Evolutionary conservation across 2,329 filamentous ascomycete genomes (phyloP).

Genomic region (Arthrobotrys musiformis): DNA sequence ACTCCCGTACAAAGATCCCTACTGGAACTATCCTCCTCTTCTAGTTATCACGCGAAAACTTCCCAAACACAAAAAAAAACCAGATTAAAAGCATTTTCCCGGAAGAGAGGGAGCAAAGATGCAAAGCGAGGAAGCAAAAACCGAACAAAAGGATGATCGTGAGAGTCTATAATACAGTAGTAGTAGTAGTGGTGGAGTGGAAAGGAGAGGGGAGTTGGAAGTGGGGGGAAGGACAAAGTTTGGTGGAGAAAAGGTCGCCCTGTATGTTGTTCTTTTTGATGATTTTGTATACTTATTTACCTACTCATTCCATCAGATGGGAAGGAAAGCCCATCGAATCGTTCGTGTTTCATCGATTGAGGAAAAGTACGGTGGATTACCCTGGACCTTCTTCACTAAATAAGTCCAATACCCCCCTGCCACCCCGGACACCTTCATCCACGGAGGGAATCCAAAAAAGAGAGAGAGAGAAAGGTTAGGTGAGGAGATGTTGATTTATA

Average conservation of each 20-base stretch:
- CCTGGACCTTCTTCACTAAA: neutral
- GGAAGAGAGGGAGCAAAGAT: neutral
- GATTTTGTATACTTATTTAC: neutral
- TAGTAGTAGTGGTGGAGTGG: neutral
- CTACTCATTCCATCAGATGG: neutral
- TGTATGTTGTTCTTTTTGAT: neutral
- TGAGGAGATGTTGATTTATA: constrained; percentile 45
- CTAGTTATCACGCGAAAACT: neutral
- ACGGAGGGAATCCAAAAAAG: no score
- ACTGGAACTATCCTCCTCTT: no score
- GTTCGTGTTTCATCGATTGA: neutral
- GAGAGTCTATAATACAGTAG: constrained; percentile 21
- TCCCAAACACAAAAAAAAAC: neutral
- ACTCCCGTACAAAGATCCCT: neutral
- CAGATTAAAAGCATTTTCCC: neutral
- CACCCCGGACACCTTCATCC: no score
- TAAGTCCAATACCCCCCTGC: neutral
- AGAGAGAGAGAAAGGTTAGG: neutral
- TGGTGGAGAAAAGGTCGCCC: neutral
- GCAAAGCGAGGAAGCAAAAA: neutral
- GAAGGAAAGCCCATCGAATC: neutral
- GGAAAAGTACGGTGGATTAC: neutral
- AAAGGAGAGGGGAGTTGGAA: neutral
- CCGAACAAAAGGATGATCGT: neutral
- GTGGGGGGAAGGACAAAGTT: neutral